phyloP scores from a whole-genome alignment of 2,329 filamentous ascomycete genomes.

The Penicillium capsulatum region DNA sequence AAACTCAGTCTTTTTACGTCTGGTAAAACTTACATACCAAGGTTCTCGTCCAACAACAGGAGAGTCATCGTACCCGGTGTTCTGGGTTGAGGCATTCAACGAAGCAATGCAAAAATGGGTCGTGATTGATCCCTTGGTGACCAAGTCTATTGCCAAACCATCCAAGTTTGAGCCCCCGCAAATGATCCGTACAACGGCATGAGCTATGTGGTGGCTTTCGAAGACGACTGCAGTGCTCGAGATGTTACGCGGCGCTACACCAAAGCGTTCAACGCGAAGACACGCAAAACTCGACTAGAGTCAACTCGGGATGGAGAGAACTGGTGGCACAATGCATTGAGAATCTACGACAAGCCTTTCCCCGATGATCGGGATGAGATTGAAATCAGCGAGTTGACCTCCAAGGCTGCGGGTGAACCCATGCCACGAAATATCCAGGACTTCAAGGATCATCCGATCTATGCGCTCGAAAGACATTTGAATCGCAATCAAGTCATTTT shows the following conservation, averaged over 20 bases:
- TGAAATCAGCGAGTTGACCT: conserved; percentile 71
- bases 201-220: conserved; percentile 80
- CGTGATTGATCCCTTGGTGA: conserved; percentile 78
- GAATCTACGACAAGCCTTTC: conserved; percentile 41
- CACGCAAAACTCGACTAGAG: conserved; percentile 75
- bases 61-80: conserved; percentile 76
- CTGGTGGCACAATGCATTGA: conserved; percentile 54
- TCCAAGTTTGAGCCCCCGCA: conserved; percentile 77
- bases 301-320: conserved; percentile 51
- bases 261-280: conserved; percentile 88
- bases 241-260: conserved; percentile 87
- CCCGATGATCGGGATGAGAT: conserved; percentile 70
- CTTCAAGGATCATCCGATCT: conserved; percentile 80
- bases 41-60: conserved; percentile 48
- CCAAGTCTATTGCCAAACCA: conserved; percentile 70
- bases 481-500: conserved; percentile 76
- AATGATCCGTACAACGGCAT: conserved; percentile 72
- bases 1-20: neutral
- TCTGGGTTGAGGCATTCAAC: conserved; percentile 93
- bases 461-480: conserved; percentile 80
- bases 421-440: conserved; percentile 84
- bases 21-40: too few species aligned
- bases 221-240: conserved; percentile 69
- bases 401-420: conserved; percentile 67
- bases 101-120: conserved; percentile 87